Conservation (phyloP, 2,329 filamentous ascomycete species). For the Fusarium pseudograminearum region DNA sequence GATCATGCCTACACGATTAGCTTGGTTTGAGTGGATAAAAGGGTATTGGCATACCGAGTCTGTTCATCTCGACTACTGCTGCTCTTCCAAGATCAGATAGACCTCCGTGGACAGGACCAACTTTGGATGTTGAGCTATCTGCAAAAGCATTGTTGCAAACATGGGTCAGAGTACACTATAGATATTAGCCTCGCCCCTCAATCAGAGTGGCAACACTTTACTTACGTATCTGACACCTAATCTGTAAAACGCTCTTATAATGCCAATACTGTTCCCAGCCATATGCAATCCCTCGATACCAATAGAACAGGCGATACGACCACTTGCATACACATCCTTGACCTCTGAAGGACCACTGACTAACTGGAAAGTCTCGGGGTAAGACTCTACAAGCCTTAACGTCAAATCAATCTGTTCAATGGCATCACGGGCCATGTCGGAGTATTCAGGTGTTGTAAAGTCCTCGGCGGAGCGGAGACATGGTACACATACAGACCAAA, state of each 20-base stretch:
- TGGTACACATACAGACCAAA: constrained; percentile 20
- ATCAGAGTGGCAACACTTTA: no score
- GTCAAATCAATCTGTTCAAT: constrained; percentile 21
- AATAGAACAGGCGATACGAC: constrained; percentile 5
- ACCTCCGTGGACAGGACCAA: neutral
- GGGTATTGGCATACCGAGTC: neutral
- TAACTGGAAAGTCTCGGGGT: neutral
- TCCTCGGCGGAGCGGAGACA: constrained; percentile 11
- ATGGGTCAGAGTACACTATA: neutral
- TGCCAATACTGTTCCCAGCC: constrained; percentile 10
- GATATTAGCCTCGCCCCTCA: neutral
- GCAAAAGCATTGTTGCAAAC: constrained; percentile 14
- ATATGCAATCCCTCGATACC: constrained; percentile 4
- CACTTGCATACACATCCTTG: neutral
- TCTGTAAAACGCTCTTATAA: neutral
- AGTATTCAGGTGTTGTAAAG: constrained; percentile 9
- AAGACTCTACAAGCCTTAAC: neutral
- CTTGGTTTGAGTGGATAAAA: rapidly evolving
- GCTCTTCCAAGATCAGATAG: neutral
- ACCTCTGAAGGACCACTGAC: neutral
- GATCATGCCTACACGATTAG: neutral
- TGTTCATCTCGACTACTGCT: constrained; percentile 16
- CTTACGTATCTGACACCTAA: constrained; percentile 15
- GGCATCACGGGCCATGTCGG: neutral
- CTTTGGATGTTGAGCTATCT: constrained; percentile 11